Evolutionary conservation across 1,139 yeast genomes (phyloP).

Genomic region (Kodamaea sp.): DNA sequence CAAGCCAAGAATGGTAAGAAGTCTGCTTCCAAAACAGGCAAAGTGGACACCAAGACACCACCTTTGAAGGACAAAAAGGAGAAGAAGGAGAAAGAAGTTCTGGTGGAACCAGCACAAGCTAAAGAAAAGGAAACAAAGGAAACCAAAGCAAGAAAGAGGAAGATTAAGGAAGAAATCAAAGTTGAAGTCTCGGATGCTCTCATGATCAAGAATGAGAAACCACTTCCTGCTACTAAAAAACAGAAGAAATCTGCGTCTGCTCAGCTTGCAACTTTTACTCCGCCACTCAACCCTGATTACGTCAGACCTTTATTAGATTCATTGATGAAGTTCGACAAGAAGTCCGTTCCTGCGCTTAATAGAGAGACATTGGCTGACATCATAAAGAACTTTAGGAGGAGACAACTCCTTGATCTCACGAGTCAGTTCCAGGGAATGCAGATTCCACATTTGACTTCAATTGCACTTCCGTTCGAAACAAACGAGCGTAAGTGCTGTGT

Average conservation of each 20-base stretch:
- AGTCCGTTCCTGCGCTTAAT: conserved; percentile 2
- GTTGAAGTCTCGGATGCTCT: conserved; percentile 2
- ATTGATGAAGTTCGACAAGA: conserved; percentile 8
- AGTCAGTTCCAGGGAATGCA: conserved; percentile 22
- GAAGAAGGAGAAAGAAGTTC: conserved; percentile 1
- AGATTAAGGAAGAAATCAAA: conserved; percentile 9
- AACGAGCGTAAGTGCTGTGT: conserved; percentile 51
- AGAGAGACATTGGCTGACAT: conserved; percentile 7
- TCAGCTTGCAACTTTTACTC: conserved; percentile 3
- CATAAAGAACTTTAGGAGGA: conserved; percentile 6
- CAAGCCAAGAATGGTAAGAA: not conserved
- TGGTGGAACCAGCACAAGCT: conserved; percentile 2
- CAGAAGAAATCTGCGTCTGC: conserved; percentile 8
- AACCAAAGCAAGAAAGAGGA: conserved; percentile 11
- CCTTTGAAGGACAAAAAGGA: not conserved
- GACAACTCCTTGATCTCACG: conserved; percentile 27
- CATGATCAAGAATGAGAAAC: conserved; percentile 3
- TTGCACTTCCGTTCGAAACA: conserved; percentile 26
- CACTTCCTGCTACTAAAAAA: conserved; percentile 6
- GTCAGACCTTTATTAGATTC: conserved; percentile 4
- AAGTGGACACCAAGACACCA: not conserved
- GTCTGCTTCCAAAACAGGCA: not conserved
- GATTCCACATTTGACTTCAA: conserved; percentile 20
- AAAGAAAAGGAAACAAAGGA: conserved; percentile 4
- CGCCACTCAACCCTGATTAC: conserved; percentile 11